Conservation (phyloP, 2,329 filamentous ascomycete species). For the Penicillium sp. region DNA sequence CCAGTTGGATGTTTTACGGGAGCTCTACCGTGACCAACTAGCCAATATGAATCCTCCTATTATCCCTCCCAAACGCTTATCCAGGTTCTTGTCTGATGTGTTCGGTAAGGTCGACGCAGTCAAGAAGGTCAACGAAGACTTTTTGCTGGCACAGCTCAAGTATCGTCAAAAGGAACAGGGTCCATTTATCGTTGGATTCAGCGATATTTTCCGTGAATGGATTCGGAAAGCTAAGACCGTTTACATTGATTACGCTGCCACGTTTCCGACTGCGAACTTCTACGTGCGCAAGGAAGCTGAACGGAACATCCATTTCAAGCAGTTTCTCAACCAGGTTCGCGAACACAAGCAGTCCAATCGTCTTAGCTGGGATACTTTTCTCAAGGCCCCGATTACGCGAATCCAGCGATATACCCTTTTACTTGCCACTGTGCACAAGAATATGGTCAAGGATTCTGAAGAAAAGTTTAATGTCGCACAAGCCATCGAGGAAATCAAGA, state of each 20-base stretch:
- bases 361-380: constrained; percentile 89
- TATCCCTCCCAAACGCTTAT: constrained; percentile 73
- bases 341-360: constrained; percentile 77
- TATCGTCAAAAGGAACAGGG: constrained; percentile 97
- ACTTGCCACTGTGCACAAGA: constrained; percentile 78
- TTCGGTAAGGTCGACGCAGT: constrained; percentile 91
- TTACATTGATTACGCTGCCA: constrained; percentile 89
- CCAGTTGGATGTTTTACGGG: constrained; percentile 80
- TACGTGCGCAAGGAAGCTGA: constrained; percentile 81
- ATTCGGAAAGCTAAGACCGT: constrained; percentile 86
- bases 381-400: constrained; percentile 90
- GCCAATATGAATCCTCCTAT: constrained; percentile 72
- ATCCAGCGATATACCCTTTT: constrained; percentile 88
- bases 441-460: constrained; percentile 79
- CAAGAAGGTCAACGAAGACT: constrained; percentile 87
- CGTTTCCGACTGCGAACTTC: constrained; percentile 81
- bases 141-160: constrained; percentile 88
- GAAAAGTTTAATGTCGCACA: constrained; percentile 82
- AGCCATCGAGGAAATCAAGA: constrained; percentile 88
- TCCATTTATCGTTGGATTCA: constrained; percentile 90
- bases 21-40: constrained; percentile 82
- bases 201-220: constrained; percentile 97
- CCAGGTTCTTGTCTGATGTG: constrained; percentile 78
- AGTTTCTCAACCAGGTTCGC: constrained; percentile 79
- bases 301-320: constrained; percentile 79